phyloP scores from a whole-genome alignment of 1,139 yeast genomes.

The Saccharomycopsis hybrid region DNA sequence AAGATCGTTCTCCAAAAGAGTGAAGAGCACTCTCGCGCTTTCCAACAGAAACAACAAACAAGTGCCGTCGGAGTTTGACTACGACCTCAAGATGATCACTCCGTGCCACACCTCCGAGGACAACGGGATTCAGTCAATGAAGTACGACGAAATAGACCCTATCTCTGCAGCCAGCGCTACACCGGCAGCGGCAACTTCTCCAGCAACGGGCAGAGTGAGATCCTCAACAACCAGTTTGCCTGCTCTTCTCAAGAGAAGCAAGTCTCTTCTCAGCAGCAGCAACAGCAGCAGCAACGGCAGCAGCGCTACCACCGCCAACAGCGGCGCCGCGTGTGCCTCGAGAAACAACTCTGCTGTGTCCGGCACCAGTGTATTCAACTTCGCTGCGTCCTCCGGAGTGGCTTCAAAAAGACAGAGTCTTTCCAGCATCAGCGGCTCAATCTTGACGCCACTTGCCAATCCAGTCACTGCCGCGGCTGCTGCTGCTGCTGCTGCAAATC shows the following conservation, averaged over 20 bases:
- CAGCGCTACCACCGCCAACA: neutral
- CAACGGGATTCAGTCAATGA: conserved; percentile 3
- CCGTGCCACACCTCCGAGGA: neutral
- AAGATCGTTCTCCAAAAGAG: too few species aligned
- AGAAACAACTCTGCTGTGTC: conserved; percentile 1
- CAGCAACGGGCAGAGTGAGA: conserved; percentile 7
- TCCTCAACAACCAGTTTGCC: conserved; percentile 16
- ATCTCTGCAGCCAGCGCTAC: neutral
- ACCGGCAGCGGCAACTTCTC: neutral
- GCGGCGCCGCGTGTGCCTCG: neutral
- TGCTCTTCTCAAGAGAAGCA: conserved; percentile 16
- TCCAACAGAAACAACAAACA: too few species aligned
- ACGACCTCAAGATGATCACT: too few species aligned
- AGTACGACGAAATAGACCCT: conserved; percentile 13
- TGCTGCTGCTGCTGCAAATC: too few species aligned
- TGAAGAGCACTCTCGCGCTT: too few species aligned
- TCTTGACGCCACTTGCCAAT: too few species aligned
- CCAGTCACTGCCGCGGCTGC: too few species aligned
- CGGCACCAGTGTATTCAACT: neutral
- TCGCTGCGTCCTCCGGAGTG: neutral
- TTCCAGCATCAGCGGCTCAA: neutral
- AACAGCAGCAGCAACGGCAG: neutral
- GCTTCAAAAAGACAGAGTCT: conserved; percentile 1
- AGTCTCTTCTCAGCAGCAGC: conserved; percentile 12
- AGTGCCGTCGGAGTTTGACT: too few species aligned